These are phyloP conservation scores for Cystofilobasidium bisporidii DNA, from an alignment of 768 basidiomycete genomes.

Conservation along the genomic window DNA sequence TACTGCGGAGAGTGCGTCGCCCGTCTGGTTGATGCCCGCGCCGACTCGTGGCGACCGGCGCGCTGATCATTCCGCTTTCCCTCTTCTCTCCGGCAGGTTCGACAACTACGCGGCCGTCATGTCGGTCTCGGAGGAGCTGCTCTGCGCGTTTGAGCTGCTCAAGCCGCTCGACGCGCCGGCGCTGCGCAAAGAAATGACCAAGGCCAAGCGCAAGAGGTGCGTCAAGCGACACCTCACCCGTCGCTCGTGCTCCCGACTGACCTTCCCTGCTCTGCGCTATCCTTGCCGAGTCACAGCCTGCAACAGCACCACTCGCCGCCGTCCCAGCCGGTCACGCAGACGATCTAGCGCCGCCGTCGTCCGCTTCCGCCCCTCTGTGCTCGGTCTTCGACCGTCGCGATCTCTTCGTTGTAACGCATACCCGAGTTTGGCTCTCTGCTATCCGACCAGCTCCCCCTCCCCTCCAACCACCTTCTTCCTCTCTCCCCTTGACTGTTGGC, in stretches of 20 bases:
- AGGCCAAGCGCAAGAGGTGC: slow-evolving; percentile 94
- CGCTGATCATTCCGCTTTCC: slow-evolving; percentile 32
- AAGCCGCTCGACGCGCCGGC: slow-evolving; percentile 93
- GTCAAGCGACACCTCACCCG: too few species aligned
- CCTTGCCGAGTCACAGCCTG: slow-evolving; percentile 30
- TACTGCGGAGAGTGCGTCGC: slow-evolving; percentile 38
- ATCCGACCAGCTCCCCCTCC: too few species aligned
- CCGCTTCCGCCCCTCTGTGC: too few species aligned
- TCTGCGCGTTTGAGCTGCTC: slow-evolving; percentile 94
- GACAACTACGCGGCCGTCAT: slow-evolving; percentile 63
- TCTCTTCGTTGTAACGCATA: too few species aligned
- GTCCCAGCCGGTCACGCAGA: slow-evolving; percentile 29
- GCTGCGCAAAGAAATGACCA: slow-evolving; percentile 94
- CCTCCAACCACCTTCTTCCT: too few species aligned
- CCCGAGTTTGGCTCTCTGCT: too few species aligned
- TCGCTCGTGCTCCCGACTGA: too few species aligned
- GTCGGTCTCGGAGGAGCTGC: slow-evolving; percentile 90
- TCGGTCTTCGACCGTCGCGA: not conserved
- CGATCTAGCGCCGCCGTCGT: slow-evolving; percentile 12
- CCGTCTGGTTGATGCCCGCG: not conserved
- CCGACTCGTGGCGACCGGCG: not conserved
- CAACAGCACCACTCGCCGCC: slow-evolving; percentile 42
- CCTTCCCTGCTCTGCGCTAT: too few species aligned
- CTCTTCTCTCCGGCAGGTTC: slow-evolving; percentile 49
- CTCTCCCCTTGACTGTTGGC: not conserved